phyloP scores from a whole-genome alignment of 2,329 filamentous ascomycete species.

The Beauveria brongniartii region DNA sequence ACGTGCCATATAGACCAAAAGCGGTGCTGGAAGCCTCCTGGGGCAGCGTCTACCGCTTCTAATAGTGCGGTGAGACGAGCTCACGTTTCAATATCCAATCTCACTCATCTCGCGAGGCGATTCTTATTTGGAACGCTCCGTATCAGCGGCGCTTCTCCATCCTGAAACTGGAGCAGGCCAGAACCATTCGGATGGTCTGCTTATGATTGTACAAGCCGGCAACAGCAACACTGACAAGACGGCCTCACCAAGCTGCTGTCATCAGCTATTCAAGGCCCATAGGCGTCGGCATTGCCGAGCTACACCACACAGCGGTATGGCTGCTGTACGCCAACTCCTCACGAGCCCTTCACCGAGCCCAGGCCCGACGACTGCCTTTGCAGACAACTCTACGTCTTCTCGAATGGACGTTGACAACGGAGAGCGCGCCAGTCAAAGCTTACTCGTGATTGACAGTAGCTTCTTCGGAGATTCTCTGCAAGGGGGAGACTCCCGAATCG shows the following conservation, averaged over 20 bases:
- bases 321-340: constrained; percentile 31
- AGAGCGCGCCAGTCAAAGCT: constrained; percentile 28
- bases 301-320: constrained; percentile 20
- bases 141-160: not conserved
- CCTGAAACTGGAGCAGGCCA: not conserved
- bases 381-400: constrained; percentile 11
- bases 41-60: not conserved
- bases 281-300: not conserved
- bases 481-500: constrained; percentile 48
- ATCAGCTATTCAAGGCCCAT: not conserved
- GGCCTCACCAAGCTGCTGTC: not conserved
- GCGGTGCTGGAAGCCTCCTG: no score
- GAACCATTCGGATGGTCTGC: not conserved
- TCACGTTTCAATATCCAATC: not conserved
- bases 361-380: constrained; percentile 18
- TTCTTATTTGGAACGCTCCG: not conserved
- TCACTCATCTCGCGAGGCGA: not conserved
- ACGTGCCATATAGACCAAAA: not conserved
- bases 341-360: constrained; percentile 25
- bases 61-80: not conserved
- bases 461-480: constrained; percentile 39
- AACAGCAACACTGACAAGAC: not conserved
- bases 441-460: constrained; percentile 27
- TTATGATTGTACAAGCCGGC: not conserved
- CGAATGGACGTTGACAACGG: constrained; percentile 28